A percentile compares a stretch with the other conserved stretches of the same genome.
Evolutionary conservation across 169 alveolate species (phyloP).

Genomic region (Cryptosporidium parvum): DNA sequence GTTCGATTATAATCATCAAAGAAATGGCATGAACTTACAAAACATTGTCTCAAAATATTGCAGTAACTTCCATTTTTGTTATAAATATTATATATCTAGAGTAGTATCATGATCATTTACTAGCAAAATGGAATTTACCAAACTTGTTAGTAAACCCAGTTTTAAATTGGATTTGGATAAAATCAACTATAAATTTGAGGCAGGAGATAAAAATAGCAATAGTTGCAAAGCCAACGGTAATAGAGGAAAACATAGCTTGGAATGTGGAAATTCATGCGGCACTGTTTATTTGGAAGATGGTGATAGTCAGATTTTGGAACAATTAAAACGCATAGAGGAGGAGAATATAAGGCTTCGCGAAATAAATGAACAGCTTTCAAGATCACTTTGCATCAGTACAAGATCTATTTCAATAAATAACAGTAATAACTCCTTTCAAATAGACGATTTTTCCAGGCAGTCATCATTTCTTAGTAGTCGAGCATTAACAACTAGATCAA

Average conservation of each 20-base stretch:
- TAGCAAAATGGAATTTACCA: slow-evolving; percentile 34
- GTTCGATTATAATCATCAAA: not conserved
- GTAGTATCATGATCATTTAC: not conserved
- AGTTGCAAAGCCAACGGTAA: not conserved
- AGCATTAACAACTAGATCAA: slow-evolving; percentile 28
- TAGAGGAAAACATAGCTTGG: not conserved
- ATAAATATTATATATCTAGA: not conserved
- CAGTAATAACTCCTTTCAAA: slow-evolving; percentile 6
- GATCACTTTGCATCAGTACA: slow-evolving; percentile 54
- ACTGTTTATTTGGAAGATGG: not conserved
- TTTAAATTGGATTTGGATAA: slow-evolving; percentile 45
- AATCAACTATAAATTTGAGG: not conserved
- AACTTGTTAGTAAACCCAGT: slow-evolving; percentile 42
- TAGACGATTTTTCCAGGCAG: not conserved
- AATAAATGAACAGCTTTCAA: slow-evolving; percentile 66
- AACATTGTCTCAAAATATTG: not conserved
- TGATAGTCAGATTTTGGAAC: slow-evolving; percentile 4
- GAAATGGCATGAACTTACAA: not conserved
- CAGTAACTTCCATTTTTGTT: not conserved
- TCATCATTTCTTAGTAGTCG: not conserved
- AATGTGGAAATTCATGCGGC: not conserved
- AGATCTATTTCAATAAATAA: slow-evolving; percentile 12
- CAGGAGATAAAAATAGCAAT: not conserved
- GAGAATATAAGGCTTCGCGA: slow-evolving; percentile 65
- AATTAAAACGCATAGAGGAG: slow-evolving; percentile 44